Conservation (phyloP, 129 eudicot genomes). For the Calendula officinalis region DNA sequence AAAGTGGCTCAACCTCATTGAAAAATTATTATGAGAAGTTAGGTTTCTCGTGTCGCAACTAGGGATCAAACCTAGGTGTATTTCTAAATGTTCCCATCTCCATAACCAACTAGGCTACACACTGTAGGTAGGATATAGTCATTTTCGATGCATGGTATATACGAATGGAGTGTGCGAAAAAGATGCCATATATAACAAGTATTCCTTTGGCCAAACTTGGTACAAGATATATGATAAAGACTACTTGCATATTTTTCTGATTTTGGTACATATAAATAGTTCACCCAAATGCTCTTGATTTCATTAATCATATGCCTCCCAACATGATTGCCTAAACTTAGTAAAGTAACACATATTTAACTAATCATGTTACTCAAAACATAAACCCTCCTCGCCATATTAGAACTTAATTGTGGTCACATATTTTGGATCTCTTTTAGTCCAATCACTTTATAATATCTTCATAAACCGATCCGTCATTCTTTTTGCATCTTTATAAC, state of each 20-base stretch:
- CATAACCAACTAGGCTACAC: neutral
- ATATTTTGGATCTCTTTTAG: slow-evolving; percentile 19
- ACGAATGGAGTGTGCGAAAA: neutral
- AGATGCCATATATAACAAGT: slow-evolving; percentile 1
- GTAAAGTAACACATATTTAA: slow-evolving; percentile 37
- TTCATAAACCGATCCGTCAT: neutral
- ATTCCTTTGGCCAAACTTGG: slow-evolving; percentile 26
- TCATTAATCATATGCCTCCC: slow-evolving; percentile 35
- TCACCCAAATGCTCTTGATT: slow-evolving; percentile 16
- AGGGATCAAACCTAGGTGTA: neutral
- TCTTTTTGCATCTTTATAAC: slow-evolving; percentile 4
- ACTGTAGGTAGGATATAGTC: neutral
- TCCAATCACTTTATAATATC: slow-evolving; percentile 22
- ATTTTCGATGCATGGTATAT: neutral
- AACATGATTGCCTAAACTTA: slow-evolving; percentile 40
- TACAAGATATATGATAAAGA: slow-evolving; percentile 13
- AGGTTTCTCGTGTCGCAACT: neutral
- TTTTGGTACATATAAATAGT: slow-evolving; percentile 25
- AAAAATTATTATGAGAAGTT: too few relatives aligned
- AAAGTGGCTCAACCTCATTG: too few relatives aligned
- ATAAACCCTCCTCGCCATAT: slow-evolving; percentile 12
- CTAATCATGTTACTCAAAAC: slow-evolving; percentile 38
- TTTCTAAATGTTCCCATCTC: neutral
- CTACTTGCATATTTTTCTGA: slow-evolving; percentile 23
- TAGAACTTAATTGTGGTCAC: slow-evolving; percentile 27